phyloP scores from a whole-genome alignment of 1,139 yeast genomes.

The Sugiyamaella grinbergsii region DNA sequence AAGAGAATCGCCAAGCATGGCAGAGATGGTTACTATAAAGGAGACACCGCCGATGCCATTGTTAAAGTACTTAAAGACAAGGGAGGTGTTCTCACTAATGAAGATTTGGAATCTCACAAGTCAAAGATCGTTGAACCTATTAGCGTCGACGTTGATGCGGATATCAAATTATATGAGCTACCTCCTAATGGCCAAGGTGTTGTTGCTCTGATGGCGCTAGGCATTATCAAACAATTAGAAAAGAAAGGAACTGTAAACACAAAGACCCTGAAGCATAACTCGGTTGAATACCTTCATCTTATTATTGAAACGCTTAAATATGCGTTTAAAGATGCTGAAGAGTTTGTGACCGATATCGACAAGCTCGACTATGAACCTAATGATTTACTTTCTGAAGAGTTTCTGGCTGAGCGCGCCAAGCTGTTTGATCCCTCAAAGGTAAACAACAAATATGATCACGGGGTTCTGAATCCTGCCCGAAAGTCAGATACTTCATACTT shows the following conservation, averaged over 20 bases:
- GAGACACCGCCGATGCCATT: constrained; percentile 66
- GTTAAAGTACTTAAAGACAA: constrained; percentile 53
- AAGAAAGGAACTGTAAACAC: constrained; percentile 50
- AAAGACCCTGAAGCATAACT: constrained; percentile 58
- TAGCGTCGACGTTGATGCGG: constrained; percentile 45
- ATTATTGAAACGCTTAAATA: constrained; percentile 70
- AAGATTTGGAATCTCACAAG: constrained; percentile 59
- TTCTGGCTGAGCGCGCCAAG: constrained; percentile 54
- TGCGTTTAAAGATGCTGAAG: constrained; percentile 77
- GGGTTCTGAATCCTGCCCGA: constrained; percentile 64
- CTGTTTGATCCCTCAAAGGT: constrained; percentile 49
- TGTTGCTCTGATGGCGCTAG: constrained; percentile 69
- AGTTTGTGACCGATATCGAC: constrained; percentile 61
- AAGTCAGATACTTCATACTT: constrained; percentile 79
- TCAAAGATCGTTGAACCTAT: constrained; percentile 68
- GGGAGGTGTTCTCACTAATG: constrained; percentile 58
- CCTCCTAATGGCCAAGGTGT: constrained; percentile 85
- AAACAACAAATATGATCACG: constrained; percentile 50
- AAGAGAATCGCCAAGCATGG: constrained; percentile 58
- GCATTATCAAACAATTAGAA: constrained; percentile 59
- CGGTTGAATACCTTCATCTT: constrained; percentile 68
- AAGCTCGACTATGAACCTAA: constrained; percentile 45
- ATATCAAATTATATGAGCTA: constrained; percentile 61
- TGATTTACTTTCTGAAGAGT: constrained; percentile 44
- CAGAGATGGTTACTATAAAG: constrained; percentile 66